phyloP scores from a whole-genome alignment of 2,329 filamentous ascomycete genomes.

The Pseudonectria foliicola region DNA sequence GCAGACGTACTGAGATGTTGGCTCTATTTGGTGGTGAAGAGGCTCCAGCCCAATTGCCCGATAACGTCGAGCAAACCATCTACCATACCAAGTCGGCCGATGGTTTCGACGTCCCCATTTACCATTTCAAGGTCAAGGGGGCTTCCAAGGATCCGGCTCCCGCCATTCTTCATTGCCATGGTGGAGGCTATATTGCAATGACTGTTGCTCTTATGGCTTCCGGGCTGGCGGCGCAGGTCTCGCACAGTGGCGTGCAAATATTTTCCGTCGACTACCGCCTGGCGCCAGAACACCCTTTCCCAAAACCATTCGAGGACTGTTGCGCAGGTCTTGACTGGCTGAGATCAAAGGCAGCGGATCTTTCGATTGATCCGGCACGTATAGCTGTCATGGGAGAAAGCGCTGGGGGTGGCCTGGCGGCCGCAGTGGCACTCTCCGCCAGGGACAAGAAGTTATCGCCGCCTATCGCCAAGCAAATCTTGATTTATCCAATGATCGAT shows the following conservation, averaged over 20 bases:
- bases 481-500: conserved; percentile 14
- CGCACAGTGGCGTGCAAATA: conserved; percentile 4
- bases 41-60: too few relatives aligned
- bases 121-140: too few relatives aligned
- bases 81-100: too few relatives aligned
- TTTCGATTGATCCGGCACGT: conserved; percentile 11
- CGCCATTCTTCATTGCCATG: conserved; percentile 3
- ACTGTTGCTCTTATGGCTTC: conserved; percentile 3
- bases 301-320: conserved; percentile 10
- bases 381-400: conserved; percentile 14
- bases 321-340: conserved; percentile 13
- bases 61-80: too few relatives aligned
- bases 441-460: conserved; percentile 12
- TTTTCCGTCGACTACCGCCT: conserved; percentile 17
- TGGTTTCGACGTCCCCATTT: too few relatives aligned
- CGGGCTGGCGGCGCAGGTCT: conserved; percentile 3
- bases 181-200: conserved; percentile 11
- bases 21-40: too few relatives aligned
- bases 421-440: conserved; percentile 8
- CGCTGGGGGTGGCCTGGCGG: conserved; percentile 11
- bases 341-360: conserved; percentile 6
- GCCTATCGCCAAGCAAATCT: conserved; percentile 10
- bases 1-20: too few relatives aligned
- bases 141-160: too few relatives aligned
- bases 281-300: conserved; percentile 13